Evolutionary conservation across 164 flowering plant genomes (phyloP).

Genomic region (Piper longum): DNA sequence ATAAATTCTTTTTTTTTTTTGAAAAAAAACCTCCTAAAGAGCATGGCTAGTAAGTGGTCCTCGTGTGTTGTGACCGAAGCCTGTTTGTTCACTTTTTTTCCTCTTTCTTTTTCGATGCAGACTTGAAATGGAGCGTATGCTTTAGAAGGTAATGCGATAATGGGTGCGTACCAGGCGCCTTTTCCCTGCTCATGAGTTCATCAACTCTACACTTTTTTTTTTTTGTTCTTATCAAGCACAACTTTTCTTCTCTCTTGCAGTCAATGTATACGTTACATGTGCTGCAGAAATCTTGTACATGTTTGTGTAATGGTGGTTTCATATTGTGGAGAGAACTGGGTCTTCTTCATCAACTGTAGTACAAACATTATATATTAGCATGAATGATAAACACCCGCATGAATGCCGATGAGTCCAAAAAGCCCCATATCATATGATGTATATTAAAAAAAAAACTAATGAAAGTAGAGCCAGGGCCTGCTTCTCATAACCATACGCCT

Average conservation of each 20-base stretch:
- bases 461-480: constrained; percentile 5
- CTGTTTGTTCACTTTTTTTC: neutral
- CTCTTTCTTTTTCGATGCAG: neutral
- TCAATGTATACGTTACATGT: no score
- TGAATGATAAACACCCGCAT: neutral
- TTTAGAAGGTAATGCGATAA: neutral
- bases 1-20: neutral
- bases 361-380: neutral
- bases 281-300: no score
- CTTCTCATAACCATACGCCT: constrained; percentile 18
- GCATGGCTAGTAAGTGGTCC: neutral
- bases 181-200: neutral
- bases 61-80: neutral
- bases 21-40: neutral
- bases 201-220: neutral
- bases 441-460: neutral
- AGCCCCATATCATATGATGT: neutral
- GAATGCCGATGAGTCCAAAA: neutral
- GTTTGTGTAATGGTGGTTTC: no score
- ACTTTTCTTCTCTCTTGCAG: no score
- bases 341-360: no score
- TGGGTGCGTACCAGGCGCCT: neutral
- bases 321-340: no score
- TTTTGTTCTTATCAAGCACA: no score
- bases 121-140: neutral